phyloP scores from a whole-genome alignment of 2,329 filamentous ascomycete species.

The Fusarium xylarioides region DNA sequence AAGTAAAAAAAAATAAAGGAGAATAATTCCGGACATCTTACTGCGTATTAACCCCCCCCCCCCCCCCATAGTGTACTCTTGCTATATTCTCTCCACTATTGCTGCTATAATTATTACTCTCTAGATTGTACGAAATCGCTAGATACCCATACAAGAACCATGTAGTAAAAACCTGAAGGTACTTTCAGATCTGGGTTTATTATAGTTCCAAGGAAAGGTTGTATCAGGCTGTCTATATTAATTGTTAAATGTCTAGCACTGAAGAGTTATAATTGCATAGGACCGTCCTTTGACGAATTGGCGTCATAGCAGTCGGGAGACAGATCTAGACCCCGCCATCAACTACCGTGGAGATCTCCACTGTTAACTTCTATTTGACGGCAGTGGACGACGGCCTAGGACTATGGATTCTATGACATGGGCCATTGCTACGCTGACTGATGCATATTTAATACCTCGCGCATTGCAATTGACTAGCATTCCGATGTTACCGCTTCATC shows the following conservation, averaged over 20 bases:
- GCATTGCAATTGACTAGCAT: accelerated
- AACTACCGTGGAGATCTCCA: background rate
- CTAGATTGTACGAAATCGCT: too few relatives aligned
- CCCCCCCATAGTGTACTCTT: accelerated
- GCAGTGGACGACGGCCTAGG: background rate
- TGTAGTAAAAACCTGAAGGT: too few relatives aligned
- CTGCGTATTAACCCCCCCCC: accelerated
- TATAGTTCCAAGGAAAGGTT: background rate
- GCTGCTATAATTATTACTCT: too few relatives aligned
- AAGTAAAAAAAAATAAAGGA: background rate
- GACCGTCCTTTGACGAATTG: background rate
- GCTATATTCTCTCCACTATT: too few relatives aligned
- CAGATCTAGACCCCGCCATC: background rate
- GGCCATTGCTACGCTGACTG: background rate
- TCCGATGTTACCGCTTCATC: too few relatives aligned
- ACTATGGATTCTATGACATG: background rate
- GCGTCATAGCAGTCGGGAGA: background rate
- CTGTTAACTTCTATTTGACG: background rate
- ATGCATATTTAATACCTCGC: background rate
- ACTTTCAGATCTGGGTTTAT: background rate
- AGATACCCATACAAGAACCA: too few relatives aligned
- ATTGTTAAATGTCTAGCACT: accelerated
- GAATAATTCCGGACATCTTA: accelerated
- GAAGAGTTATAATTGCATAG: background rate
- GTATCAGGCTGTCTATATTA: background rate